Evolutionary conservation across 441 rosid species (phyloP).

Genomic region (Euphorbia celastroides): DNA sequence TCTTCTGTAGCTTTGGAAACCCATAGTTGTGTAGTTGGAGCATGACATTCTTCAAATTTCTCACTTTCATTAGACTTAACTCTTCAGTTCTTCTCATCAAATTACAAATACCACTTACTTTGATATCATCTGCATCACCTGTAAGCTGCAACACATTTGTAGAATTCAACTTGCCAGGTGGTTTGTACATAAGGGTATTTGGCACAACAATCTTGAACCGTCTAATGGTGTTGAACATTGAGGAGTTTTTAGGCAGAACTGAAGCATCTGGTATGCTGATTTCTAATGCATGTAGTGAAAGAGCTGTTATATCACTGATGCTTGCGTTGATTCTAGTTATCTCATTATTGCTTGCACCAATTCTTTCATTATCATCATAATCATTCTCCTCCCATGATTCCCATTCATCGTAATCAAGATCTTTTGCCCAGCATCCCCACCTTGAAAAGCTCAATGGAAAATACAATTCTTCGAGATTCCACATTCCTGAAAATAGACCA

Average conservation of each 20-base stretch:
- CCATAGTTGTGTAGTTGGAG: background rate
- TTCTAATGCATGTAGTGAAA: slow-evolving; percentile 3
- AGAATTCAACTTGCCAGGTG: background rate
- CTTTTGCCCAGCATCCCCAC: slow-evolving; percentile 1
- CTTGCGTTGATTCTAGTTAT: background rate
- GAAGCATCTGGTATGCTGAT: background rate
- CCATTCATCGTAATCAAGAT: background rate
- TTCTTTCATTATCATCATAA: background rate
- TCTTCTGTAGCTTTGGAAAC: background rate
- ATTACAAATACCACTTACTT: background rate
- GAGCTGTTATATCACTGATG: background rate
- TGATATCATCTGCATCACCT: slow-evolving; percentile 4
- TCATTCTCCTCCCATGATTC: background rate
- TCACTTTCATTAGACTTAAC: background rate
- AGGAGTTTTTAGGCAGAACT: background rate
- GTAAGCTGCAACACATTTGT: slow-evolving; percentile 1
- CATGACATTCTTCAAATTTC: slow-evolving; percentile 8
- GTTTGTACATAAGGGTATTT: background rate
- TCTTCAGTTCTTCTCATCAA: background rate
- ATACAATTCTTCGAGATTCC: background rate
- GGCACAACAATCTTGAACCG: background rate
- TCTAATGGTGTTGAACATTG: background rate
- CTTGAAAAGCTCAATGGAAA: background rate
- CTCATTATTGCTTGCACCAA: background rate
- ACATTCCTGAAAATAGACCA: background rate